phyloP scores from a whole-genome alignment of 352 stramenopile species.

The Phytophthora lateralis region DNA sequence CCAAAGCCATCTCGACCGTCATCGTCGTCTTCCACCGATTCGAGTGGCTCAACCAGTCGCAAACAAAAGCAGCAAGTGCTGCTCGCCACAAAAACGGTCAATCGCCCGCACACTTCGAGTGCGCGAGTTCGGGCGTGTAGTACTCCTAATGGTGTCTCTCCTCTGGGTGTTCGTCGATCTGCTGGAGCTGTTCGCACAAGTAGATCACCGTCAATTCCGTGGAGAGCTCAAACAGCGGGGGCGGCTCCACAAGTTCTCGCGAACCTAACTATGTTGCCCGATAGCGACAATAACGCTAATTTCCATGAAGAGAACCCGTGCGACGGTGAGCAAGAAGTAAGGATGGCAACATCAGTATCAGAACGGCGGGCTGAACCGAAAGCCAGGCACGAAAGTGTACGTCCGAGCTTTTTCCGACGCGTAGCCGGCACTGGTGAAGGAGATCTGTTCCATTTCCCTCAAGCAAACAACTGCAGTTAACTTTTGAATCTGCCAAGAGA shows the following conservation, averaged over 20 bases:
- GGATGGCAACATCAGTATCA: constrained; percentile 5
- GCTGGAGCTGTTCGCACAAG: constrained; percentile 25
- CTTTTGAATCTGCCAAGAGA: no score
- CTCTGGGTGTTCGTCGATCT: constrained; percentile 17
- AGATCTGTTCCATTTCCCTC: constrained; percentile 38
- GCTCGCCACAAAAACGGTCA: constrained; percentile 27
- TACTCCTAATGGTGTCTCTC: constrained; percentile 2
- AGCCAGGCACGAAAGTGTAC: constrained; percentile 4
- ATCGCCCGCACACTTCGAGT: constrained; percentile 30
- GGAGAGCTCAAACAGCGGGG: constrained; percentile 40
- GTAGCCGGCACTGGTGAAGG: constrained; percentile 4
- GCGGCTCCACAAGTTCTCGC: constrained; percentile 12
- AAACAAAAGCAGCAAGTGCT: constrained; percentile 59
- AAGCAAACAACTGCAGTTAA: constrained; percentile 5
- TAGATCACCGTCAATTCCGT: constrained; percentile 17
- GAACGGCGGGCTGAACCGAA: constrained; percentile 2
- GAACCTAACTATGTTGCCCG: background rate
- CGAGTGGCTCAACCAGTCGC: constrained; percentile 32
- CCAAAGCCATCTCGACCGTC: constrained; percentile 38
- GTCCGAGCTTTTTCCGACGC: constrained; percentile 13
- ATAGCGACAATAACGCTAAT: constrained; percentile 10
- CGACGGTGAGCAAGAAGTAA: constrained; percentile 16
- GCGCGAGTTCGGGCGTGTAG: constrained; percentile 17
- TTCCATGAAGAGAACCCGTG: background rate
- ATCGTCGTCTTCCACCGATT: constrained; percentile 30